Conservation (phyloP, 2,329 filamentous ascomycete species). For the Alternaria sp. region DNA sequence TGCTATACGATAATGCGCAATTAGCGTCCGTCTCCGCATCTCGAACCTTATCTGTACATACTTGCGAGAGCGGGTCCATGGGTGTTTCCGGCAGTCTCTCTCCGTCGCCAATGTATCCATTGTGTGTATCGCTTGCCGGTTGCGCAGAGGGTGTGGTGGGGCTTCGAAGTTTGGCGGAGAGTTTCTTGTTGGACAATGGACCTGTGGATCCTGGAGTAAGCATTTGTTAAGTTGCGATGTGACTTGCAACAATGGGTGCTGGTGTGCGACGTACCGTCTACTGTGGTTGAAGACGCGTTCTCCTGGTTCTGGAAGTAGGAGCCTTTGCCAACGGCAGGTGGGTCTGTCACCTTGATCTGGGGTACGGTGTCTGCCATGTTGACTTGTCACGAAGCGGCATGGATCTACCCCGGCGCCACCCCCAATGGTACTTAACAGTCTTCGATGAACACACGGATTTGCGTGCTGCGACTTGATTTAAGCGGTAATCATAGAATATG, state of each 20-base stretch:
- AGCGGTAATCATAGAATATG: not conserved
- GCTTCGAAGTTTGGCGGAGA: constrained; percentile 34
- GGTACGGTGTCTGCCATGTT: constrained; percentile 50
- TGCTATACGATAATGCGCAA: constrained; percentile 47
- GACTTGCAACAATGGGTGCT: not conserved
- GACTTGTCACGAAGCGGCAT: constrained; percentile 19
- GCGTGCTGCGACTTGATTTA: not conserved
- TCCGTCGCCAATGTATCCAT: constrained; percentile 23
- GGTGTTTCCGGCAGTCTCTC: constrained; percentile 45
- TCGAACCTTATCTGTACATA: constrained; percentile 49
- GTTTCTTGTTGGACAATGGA: constrained; percentile 33
- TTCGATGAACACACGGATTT: not conserved
- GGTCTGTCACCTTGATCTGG: constrained; percentile 54
- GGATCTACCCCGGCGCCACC: constrained; percentile 6
- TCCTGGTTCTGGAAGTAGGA: constrained; percentile 38
- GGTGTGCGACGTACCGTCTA: constrained; percentile 31
- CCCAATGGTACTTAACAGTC: not conserved
- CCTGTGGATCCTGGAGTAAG: constrained; percentile 27
- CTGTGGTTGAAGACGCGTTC: constrained; percentile 24
- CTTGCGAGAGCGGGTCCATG: constrained; percentile 72
- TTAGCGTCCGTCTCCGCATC: constrained; percentile 17
- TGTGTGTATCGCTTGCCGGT: constrained; percentile 25
- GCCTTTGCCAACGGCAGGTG: constrained; percentile 41
- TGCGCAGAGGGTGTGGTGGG: constrained; percentile 28
- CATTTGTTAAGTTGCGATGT: constrained; percentile 3